Base-by-base conservation (phyloP, 1,139 yeast genomes). In the Magnusiomyces fungicola region DNA sequence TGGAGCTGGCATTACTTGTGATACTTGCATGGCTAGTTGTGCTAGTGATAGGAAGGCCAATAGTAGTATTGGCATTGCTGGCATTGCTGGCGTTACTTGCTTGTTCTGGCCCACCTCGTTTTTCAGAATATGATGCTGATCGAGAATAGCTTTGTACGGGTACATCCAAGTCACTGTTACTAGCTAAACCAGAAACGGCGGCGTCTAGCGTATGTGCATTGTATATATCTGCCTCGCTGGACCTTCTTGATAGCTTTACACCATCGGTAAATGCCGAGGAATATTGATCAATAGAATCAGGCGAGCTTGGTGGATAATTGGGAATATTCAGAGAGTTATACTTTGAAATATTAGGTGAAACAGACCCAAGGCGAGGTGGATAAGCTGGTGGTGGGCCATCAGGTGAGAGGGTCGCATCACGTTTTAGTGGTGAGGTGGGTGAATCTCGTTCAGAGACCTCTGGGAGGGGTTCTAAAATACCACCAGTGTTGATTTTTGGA, bases 311-410 rank as follows among this genome's bases (percentile, higher is more conserved):
- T 14, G 12, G 25, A 18, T 38, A 38, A 23, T 38, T 21, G 16
- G 40, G n/a, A 36, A 21, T 19, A 40, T 18, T 22, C 4, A 22
- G 16, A 22, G 51, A 38, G 29, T 45, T 29, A 5, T 45, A 27
- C 9, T 49, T 46, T 18, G 41, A 34, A 14, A 51, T 16, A 3
- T 50, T 49, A 25, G 53, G 49, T 12, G 48, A 21, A 42, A 33
- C 24, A 38, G 45, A 32, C 36, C 51, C 18, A 39, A 47, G 10
- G 7, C 21, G 37, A 3, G 41, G 16, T 3, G 34, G 33, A n/a
- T 29, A 29, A 18, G 23, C 14, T 25, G 6, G 30, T 25, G n/a
- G 7, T 10, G 47, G 45, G 12, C 23, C 2, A 14, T 27, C 30
- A 7, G 30, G 30, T 12, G 30, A 27, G 30, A 7, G 10, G 10